Conservation (phyloP, 2,329 filamentous ascomycete species). For the Penicillium sp. region DNA sequence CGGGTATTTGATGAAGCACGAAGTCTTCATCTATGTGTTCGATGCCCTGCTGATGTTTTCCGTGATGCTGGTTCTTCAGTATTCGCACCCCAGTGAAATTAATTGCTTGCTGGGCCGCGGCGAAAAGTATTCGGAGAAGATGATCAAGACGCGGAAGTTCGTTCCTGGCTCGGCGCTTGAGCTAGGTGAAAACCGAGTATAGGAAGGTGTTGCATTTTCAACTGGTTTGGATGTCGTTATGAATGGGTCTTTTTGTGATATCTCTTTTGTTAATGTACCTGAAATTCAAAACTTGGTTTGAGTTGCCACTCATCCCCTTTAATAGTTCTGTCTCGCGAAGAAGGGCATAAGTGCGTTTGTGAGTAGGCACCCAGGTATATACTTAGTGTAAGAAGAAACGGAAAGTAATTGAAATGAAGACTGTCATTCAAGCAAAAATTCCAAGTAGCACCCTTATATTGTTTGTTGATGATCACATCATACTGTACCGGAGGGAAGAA, state of each 20-base stretch:
- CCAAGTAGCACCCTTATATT: not conserved
- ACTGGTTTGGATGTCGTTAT: not conserved
- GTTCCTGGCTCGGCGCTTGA: slow-evolving; percentile 6
- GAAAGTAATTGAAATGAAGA: not conserved
- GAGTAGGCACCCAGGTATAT: not conserved
- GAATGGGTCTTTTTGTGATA: not conserved
- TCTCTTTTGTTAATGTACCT: not conserved
- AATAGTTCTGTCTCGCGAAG: not conserved
- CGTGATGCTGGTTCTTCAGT: slow-evolving; percentile 24
- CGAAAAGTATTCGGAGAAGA: slow-evolving; percentile 14
- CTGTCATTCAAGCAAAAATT: not conserved
- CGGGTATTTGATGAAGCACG: slow-evolving; percentile 31
- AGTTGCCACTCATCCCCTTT: not conserved
- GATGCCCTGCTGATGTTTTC: slow-evolving; percentile 33
- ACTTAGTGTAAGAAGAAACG: not conserved
- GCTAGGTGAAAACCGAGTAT: not conserved
- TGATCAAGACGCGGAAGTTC: slow-evolving; percentile 15
- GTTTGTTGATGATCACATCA: not conserved
- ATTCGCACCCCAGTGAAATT: slow-evolving; percentile 25
- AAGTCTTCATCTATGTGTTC: slow-evolving; percentile 35
- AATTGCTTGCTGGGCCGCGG: slow-evolving; percentile 26
- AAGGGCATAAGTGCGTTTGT: not conserved
- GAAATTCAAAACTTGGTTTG: not conserved
- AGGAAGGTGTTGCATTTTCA: not conserved
- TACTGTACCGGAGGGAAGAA: not conserved